Conservation (phyloP, 1,139 yeast genomes). For the Protomyces macrosporus region DNA sequence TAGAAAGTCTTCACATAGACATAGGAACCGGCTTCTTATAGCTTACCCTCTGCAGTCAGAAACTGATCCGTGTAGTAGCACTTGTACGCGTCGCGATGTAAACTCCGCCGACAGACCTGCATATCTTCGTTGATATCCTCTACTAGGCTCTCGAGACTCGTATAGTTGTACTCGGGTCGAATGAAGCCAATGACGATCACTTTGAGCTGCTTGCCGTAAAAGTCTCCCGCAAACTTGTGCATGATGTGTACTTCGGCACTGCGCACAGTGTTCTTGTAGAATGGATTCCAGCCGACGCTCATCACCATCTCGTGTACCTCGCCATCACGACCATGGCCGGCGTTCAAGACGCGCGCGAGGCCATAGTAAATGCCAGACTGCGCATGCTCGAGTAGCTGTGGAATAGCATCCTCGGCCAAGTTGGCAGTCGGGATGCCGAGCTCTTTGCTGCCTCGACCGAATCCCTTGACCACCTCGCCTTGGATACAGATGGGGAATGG, state of each 20-base stretch:
- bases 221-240: slow-evolving; percentile 59
- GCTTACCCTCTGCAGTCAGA: background rate
- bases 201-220: slow-evolving; percentile 75
- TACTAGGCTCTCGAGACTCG: slow-evolving; percentile 65
- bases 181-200: slow-evolving; percentile 78
- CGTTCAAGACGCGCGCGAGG: slow-evolving; percentile 49
- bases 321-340: slow-evolving; percentile 36
- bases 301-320: slow-evolving; percentile 78
- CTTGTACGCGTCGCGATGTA: slow-evolving; percentile 35
- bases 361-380: slow-evolving; percentile 92
- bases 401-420: slow-evolving; percentile 43
- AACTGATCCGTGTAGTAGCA: slow-evolving; percentile 21
- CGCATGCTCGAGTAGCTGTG: slow-evolving; percentile 36
- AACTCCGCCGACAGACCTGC: slow-evolving; percentile 53
- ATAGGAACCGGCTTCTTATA: background rate
- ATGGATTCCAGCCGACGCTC: slow-evolving; percentile 96
- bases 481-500: slow-evolving; percentile 27
- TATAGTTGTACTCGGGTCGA: slow-evolving; percentile 84
- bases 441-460: slow-evolving; percentile 86
- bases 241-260: slow-evolving; percentile 83
- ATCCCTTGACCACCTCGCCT: slow-evolving; percentile 65
- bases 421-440: slow-evolving; percentile 48
- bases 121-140: slow-evolving; percentile 81
- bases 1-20: background rate
- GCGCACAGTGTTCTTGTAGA: slow-evolving; percentile 68